A percentile compares a stretch with the other conserved stretches of the same genome.
Evolutionary conservation across 441 rosid species (phyloP).

Genomic region (Gossypium lobatum): DNA sequence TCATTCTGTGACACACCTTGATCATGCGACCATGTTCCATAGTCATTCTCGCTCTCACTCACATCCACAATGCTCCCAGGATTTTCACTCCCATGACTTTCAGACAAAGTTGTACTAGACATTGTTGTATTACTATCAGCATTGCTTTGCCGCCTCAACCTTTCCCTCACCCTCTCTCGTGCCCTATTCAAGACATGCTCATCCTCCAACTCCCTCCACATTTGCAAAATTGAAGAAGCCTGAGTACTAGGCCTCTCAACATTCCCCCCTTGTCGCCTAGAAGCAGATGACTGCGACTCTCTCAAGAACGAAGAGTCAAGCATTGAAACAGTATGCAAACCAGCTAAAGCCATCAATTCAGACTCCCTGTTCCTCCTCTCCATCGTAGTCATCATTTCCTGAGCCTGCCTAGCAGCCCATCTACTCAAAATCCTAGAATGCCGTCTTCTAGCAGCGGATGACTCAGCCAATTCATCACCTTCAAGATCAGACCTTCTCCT

Average conservation of each 20-base stretch:
- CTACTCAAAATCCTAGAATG: constrained; percentile 66
- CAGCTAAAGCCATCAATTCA: constrained; percentile 79
- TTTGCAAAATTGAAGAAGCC: constrained; percentile 72
- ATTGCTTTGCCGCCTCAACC: constrained; percentile 59
- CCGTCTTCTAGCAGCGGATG: constrained; percentile 69
- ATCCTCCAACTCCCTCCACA: constrained; percentile 95
- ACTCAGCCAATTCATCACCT: constrained; percentile 77
- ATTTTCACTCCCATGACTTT: constrained; percentile 59
- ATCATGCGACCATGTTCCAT: constrained; percentile 64
- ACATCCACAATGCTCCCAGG: constrained; percentile 61
- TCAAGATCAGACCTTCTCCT: constrained; percentile 80
- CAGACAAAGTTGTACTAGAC: constrained; percentile 41
- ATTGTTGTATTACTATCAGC: constrained; percentile 45
- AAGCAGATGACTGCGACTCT: constrained; percentile 65
- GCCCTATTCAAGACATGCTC: constrained; percentile 76
- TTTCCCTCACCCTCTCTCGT: constrained; percentile 64
- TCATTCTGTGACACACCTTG: constrained; percentile 45
- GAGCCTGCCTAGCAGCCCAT: constrained; percentile 90
- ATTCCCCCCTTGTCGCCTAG: constrained; percentile 51
- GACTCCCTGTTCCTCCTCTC: constrained; percentile 88
- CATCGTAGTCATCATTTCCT: constrained; percentile 83
- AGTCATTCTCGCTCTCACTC: constrained; percentile 85
- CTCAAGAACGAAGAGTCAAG: constrained; percentile 79
- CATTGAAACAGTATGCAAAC: constrained; percentile 83
- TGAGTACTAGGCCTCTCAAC: constrained; percentile 68